Base-by-base conservation (phyloP, 1,139 yeast genomes). In the Magnusiomyces starmeri region DNA sequence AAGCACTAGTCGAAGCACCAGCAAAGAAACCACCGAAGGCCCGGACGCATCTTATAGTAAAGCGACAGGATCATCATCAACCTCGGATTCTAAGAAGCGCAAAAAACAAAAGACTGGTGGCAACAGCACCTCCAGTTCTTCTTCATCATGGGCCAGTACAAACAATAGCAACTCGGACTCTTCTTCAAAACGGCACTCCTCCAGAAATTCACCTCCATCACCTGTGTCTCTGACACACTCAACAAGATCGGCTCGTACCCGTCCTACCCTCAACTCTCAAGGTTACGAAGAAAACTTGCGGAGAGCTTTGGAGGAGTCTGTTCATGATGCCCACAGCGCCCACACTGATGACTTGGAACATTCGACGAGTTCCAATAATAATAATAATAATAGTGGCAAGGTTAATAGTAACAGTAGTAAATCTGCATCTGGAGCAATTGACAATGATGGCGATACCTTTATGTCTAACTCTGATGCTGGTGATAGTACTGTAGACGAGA, bases 251-350 rank as follows among this genome's bases (percentile, higher is more conserved):
- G 34, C 51, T 40, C 24, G 51, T 34, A 32, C 52, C 42, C 40
- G 53, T 10, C 50, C 44, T 2, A 49, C 52, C 2, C 50, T 49
- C 20, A 51, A 51, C 26, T 51, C 53, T 9, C 42, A 48, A 26
- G 78, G 75, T 25, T 83, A 81, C 61, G 88, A 83, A 60, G 82
- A 78, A 58, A 83, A 81, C 62, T 70, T 85, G 52, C 83, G 82
- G 55, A 75, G 83, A 53, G 90, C 87, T 0, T 70, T 84, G 44
- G 80, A 84, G 59, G 90, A 83, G 65, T 79, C 86, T 58, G 86
- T 83, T 12, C 76, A 78, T 57, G 79, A 74, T 60, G 70, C 37
- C 6, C 37, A 32, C 8, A n/a, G n/a, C n/a, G n/a, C 57, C 43
- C 56, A 55, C 21, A n/a, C 27, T 7, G 34, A 22, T 16, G 44